phyloP scores from a whole-genome alignment of 2,329 filamentous ascomycete genomes.

The Colletotrichum abscissum region DNA sequence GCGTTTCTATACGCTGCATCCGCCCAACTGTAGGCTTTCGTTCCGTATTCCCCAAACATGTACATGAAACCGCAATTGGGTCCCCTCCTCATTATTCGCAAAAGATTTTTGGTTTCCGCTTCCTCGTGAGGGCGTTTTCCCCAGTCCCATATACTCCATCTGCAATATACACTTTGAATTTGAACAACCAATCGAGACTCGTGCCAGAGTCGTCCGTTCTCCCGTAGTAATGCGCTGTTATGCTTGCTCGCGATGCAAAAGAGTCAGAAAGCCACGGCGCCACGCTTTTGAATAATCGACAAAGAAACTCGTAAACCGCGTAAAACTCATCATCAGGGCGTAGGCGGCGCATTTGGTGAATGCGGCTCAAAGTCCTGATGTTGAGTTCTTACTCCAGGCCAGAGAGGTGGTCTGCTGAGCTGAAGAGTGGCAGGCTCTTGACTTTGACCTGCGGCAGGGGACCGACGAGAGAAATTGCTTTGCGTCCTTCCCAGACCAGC shows the following conservation, averaged over 20 bases:
- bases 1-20: constrained; percentile 6
- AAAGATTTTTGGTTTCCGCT: not conserved
- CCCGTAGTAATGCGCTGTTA: constrained; percentile 18
- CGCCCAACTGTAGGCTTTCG: not conserved
- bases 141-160: constrained; percentile 3
- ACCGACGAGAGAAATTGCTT: constrained; percentile 30
- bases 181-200: constrained; percentile 12
- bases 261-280: constrained; percentile 20
- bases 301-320: constrained; percentile 1
- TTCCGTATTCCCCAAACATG: constrained; percentile 4
- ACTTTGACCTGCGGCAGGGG: not conserved
- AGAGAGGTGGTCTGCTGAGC: constrained; percentile 52
- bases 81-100: constrained; percentile 16
- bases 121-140: not conserved
- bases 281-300: constrained; percentile 24
- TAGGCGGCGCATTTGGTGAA: constrained; percentile 17
- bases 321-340: constrained; percentile 1
- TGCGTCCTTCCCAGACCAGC: constrained; percentile 18
- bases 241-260: constrained; percentile 24
- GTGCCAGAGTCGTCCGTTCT: constrained; percentile 20
- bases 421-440: constrained; percentile 39
- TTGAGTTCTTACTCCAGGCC: constrained; percentile 52
- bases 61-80: not conserved
- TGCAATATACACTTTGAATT: constrained; percentile 12
- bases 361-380: constrained; percentile 43